phyloP scores from a whole-genome alignment of 371 early-diverging fungal species.

The Apophysomyces variabilis region DNA sequence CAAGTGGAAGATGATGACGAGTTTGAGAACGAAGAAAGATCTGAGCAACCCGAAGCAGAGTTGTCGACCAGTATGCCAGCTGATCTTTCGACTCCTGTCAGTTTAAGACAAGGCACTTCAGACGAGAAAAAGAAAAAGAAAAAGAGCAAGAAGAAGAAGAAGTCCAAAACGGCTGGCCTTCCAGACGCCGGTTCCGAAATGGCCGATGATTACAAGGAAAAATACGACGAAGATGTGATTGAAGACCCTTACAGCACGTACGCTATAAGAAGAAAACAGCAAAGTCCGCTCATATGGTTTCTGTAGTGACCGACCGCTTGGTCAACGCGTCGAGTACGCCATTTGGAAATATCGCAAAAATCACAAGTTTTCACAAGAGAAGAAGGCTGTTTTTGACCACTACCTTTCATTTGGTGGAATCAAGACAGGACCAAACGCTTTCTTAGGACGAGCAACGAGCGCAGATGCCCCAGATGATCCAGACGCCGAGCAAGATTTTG shows the following conservation, averaged over 20 bases:
- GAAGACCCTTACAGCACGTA: slow-evolving; percentile 51
- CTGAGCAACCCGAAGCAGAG: neutral
- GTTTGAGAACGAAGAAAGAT: neutral
- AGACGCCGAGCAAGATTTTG: slow-evolving; percentile 52
- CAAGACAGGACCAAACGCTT: slow-evolving; percentile 57
- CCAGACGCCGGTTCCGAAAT: slow-evolving; percentile 60
- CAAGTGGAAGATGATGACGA: neutral
- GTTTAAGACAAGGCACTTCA: slow-evolving; percentile 21
- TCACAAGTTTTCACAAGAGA: slow-evolving; percentile 49
- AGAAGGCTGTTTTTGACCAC: slow-evolving; percentile 46
- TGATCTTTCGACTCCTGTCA: slow-evolving; percentile 37
- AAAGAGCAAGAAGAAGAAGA: slow-evolving; percentile 65
- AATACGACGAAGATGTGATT: slow-evolving; percentile 48
- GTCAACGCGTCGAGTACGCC: slow-evolving; percentile 61
- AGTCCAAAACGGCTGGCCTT: slow-evolving; percentile 48
- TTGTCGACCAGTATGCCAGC: slow-evolving; percentile 16
- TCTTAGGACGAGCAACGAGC: slow-evolving; percentile 47
- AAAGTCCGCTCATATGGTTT: neutral
- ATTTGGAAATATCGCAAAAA: slow-evolving; percentile 62
- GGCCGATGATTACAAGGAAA: slow-evolving; percentile 39
- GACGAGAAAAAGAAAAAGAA: slow-evolving; percentile 51
- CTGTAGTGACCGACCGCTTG: slow-evolving; percentile 36
- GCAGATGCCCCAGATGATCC: slow-evolving; percentile 43
- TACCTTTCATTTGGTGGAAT: slow-evolving; percentile 66
- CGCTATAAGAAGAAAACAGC: slow-evolving; percentile 7